A percentile compares a stretch with the other conserved stretches of the same genome.
phyloP scores from a whole-genome alignment of 441 rosid genomes.

The Capsella rubella region DNA sequence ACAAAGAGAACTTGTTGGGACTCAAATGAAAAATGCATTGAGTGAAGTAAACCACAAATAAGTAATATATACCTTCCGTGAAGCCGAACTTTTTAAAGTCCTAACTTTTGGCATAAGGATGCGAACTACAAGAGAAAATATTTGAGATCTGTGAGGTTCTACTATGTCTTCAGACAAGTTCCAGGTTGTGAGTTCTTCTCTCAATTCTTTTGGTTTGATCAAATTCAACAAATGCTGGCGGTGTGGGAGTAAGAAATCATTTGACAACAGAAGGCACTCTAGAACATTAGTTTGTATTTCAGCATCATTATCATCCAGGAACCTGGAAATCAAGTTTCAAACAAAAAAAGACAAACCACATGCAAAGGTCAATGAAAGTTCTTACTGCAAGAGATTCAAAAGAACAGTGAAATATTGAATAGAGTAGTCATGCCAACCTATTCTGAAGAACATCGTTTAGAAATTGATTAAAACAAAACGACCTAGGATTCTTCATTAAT shows the following conservation, averaged over 20 bases:
- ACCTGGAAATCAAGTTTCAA: slow-evolving; percentile 56
- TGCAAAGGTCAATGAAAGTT: slow-evolving; percentile 34
- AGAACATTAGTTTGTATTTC: slow-evolving; percentile 82
- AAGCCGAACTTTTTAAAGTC: slow-evolving; percentile 78
- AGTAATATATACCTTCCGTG: slow-evolving; percentile 73
- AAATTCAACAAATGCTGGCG: slow-evolving; percentile 81
- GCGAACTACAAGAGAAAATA: slow-evolving; percentile 73
- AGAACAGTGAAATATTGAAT: slow-evolving; percentile 21
- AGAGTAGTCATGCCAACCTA: slow-evolving; percentile 60
- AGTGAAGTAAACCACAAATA: slow-evolving; percentile 24
- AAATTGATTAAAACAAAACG: slow-evolving; percentile 67
- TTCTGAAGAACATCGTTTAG: slow-evolving; percentile 76
- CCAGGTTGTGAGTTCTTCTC: slow-evolving; percentile 95
- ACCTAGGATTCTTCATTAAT: slow-evolving; percentile 72
- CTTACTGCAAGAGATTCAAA: slow-evolving; percentile 15
- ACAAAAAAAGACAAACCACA: slow-evolving; percentile 34
- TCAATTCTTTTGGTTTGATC: slow-evolving; percentile 70
- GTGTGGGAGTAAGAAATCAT: slow-evolving; percentile 78
- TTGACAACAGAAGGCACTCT: slow-evolving; percentile 88
- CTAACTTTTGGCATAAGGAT: slow-evolving; percentile 90
- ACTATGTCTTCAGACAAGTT: slow-evolving; percentile 79
- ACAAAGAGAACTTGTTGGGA: slow-evolving; percentile 25
- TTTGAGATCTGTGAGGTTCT: slow-evolving; percentile 67
- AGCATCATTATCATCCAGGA: slow-evolving; percentile 90
- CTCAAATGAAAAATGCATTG: slow-evolving; percentile 29